Evolutionary conservation across 371 early-diverging fungal species (phyloP), one percentile per base, ranked within the genome.

Genomic region (Mucor piriformis): DNA sequence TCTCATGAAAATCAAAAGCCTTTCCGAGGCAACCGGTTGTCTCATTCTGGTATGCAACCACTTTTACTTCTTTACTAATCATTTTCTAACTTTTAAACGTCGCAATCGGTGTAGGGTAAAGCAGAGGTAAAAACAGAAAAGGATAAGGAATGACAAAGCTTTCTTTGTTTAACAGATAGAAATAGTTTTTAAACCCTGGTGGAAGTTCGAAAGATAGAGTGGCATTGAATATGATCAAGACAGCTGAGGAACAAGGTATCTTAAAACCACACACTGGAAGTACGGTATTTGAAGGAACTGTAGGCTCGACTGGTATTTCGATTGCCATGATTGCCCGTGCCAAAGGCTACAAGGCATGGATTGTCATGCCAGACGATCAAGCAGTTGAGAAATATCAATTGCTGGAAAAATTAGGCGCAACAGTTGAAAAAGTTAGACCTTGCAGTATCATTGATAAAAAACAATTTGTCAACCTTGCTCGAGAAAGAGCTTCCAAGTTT

Each of bases 301-400:
- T 95, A 11, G 90, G 94, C 18, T 89, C 92, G 4, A 90, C 92
- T 2, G 92, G 96, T 11, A 92, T 94, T 16, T 90, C 92, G 0
- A 77, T 94, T 34, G 92, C 93, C 7, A 86, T 88, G 82, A 85
- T 95, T 23, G 89, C 91, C 15, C 83, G 86, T 11, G 93, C 95
- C 0, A 86, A 83, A 47, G 97, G 98, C 3, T 95, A 96, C 67
- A 80, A 83, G 23, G 92, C 93, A 62, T 91, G 92, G 79, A 96
- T 97, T 53, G 93, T 95, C 15, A 94, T 97, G 95, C 97, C 98
- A 7, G 94, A 94, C 66, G 98, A 97, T 65, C 89, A 88, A 61
- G 94, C 96, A 0, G 53, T 79, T 20, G 99, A 98, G 62, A 98
- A 98, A 68, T 90, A 91, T 43, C 87, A 85, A 33, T 62, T 96